Evolutionary conservation across 306 rosid species (phyloP).

Genomic region (Trifolium pratense): DNA sequence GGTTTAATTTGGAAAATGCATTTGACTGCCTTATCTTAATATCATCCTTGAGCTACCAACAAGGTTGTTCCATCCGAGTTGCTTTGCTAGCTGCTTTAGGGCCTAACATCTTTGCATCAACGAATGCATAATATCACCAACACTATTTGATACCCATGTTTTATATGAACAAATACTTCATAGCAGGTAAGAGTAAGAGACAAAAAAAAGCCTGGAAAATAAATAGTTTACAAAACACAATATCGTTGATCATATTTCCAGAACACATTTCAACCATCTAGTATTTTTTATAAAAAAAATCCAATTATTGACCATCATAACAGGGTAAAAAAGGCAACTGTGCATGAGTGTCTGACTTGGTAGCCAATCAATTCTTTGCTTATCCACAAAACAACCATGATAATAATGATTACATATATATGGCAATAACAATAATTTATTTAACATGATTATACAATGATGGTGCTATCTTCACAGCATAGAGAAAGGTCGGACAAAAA

Average conservation of each 20-base stretch:
- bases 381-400: constrained; percentile 46
- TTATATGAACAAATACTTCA: not conserved
- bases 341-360: constrained; percentile 55
- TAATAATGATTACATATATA: not conserved
- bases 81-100: not conserved
- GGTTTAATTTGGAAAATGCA: not conserved
- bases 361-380: constrained; percentile 45
- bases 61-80: not conserved
- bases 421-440: constrained; percentile 21
- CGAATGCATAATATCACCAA: constrained; percentile 15
- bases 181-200: not conserved
- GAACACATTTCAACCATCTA: not conserved
- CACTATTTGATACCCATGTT: not conserved
- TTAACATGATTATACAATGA: constrained; percentile 20
- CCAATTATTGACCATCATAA: constrained; percentile 47
- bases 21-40: not conserved
- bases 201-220: not conserved
- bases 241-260: not conserved
- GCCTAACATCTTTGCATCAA: not conserved
- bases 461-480: constrained; percentile 39
- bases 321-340: constrained; percentile 35
- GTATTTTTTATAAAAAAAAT: not conserved
- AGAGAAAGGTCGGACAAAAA: constrained; percentile 20
- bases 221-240: not conserved
- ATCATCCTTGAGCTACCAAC: not conserved